Conservation (phyloP, 2,329 filamentous ascomycete genomes). For the Myriosclerotinia curreyana region DNA sequence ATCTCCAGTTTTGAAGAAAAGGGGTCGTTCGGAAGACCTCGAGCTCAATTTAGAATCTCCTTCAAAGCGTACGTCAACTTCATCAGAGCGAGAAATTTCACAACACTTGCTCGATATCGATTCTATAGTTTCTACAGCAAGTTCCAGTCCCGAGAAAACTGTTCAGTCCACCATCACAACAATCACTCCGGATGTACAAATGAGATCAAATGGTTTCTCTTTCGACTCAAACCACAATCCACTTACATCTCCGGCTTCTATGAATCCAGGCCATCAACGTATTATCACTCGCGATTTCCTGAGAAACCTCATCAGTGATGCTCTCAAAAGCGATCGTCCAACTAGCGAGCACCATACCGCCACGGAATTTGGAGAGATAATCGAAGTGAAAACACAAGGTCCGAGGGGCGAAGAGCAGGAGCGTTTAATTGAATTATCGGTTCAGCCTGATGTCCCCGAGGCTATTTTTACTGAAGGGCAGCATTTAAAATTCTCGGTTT, state of each 20-base stretch:
- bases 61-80: conserved; percentile 33
- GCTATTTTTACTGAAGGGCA: conserved; percentile 49
- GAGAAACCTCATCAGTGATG: conserved; percentile 32
- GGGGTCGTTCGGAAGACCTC: conserved; percentile 28
- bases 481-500: conserved; percentile 46
- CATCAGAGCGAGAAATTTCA: conserved; percentile 30
- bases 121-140: background rate
- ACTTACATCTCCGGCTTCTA: conserved; percentile 21
- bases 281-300: conserved; percentile 37
- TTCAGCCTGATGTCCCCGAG: conserved; percentile 46
- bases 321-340: conserved; percentile 33
- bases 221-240: conserved; percentile 14
- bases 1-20: conserved; percentile 25
- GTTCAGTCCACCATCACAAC: conserved; percentile 1
- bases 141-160: background rate
- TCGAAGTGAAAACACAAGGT: conserved; percentile 33
- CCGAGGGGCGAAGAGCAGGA: conserved; percentile 35
- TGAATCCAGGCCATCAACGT: conserved; percentile 30
- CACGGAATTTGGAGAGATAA: conserved; percentile 34
- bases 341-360: conserved; percentile 31
- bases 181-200: background rate
- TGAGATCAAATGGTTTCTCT: background rate
- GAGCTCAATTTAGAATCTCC: conserved; percentile 32
- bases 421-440: conserved; percentile 42
- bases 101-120: background rate